Conservation (phyloP, 1,139 yeast genomes). For the Magnusiomyces sp. region DNA sequence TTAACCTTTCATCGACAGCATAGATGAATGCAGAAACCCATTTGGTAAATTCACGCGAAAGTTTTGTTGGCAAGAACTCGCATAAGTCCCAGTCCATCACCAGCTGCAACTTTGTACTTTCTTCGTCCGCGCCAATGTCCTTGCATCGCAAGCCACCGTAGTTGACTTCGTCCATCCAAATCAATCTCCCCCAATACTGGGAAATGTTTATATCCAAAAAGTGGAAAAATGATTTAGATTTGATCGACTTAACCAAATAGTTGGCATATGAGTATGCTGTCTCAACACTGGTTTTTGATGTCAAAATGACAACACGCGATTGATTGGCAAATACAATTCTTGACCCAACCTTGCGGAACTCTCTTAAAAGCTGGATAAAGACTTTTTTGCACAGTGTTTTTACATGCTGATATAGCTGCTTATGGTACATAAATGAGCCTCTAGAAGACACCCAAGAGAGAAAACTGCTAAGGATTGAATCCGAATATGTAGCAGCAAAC, state of each 20-base stretch:
- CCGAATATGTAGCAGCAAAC: conserved; percentile 40
- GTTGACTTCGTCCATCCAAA: conserved; percentile 93
- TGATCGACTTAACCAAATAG: conserved; percentile 67
- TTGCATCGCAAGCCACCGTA: conserved; percentile 74
- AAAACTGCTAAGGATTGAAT: conserved; percentile 72
- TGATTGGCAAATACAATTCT: conserved; percentile 73
- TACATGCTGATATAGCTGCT: conserved; percentile 74
- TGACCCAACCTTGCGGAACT: conserved; percentile 71
- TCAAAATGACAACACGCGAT: conserved; percentile 62
- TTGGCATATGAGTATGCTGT: conserved; percentile 93
- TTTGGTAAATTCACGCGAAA: conserved; percentile 76
- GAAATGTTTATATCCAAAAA: conserved; percentile 67
- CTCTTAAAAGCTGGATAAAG: conserved; percentile 70
- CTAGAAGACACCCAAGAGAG: conserved; percentile 83
- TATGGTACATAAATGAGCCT: conserved; percentile 66
- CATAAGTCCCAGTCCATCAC: conserved; percentile 76
- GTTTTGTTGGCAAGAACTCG: conserved; percentile 61
- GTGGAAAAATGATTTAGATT: conserved; percentile 75
- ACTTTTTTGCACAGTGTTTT: conserved; percentile 83
- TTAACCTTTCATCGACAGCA: conserved; percentile 52
- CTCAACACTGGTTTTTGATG: conserved; percentile 71
- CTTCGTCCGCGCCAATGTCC: conserved; percentile 44
- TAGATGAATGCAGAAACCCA: conserved; percentile 79
- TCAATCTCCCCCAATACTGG: conserved; percentile 80
- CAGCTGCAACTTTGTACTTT: conserved; percentile 38